phyloP scores from a whole-genome alignment of 768 basidiomycete species.

The Russula brevipes region DNA sequence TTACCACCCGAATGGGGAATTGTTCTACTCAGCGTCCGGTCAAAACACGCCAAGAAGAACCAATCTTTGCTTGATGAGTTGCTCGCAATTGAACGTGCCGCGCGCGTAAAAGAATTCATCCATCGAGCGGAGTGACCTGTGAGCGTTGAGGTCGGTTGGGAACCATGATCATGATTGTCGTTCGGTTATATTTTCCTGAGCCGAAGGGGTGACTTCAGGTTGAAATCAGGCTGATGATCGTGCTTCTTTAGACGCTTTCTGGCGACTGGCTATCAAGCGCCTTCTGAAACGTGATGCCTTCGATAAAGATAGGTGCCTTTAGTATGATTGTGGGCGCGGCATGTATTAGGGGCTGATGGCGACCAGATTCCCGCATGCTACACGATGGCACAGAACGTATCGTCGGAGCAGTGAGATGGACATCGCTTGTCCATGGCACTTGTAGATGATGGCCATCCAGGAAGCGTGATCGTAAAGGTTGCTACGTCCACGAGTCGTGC shows the following conservation, averaged over 20 bases:
- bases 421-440: background rate
- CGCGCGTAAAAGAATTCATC: background rate
- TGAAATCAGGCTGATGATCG: background rate
- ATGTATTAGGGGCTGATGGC: background rate
- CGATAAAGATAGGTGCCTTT: background rate
- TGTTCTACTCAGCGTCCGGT: background rate
- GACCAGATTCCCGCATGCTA: background rate
- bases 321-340: background rate
- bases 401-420: background rate
- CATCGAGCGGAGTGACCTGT: no score
- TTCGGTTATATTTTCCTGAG: background rate
- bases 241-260: background rate
- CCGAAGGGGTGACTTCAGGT: background rate
- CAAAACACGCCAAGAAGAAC: background rate
- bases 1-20: background rate
- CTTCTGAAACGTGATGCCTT: constrained; percentile 4
- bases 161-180: background rate
- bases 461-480: no score
- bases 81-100: background rate
- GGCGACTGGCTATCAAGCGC: no score
- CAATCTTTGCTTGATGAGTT: background rate
- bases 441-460: background rate
- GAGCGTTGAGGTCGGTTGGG: background rate
- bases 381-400: background rate
- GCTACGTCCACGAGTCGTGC: background rate